Evolutionary conservation across 2,329 filamentous ascomycete species (phyloP), one percentile per base, ranked within the genome.

Genomic region (Fusarium cicatricum): DNA sequence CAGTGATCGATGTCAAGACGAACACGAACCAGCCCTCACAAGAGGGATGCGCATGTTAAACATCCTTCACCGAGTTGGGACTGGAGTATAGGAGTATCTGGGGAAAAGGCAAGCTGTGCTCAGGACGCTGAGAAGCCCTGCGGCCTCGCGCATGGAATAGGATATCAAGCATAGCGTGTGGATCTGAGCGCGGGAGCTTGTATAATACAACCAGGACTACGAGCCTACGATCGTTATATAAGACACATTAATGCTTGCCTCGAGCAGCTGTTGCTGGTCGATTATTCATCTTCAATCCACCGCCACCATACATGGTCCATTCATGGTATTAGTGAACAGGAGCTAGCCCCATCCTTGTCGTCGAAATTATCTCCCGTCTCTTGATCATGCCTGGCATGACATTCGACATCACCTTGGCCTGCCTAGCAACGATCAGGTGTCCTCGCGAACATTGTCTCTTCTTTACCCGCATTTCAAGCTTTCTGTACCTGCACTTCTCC

Each of bases 1-100:
- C 16, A 95, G 91, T 95, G 90, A 96, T 96, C 72, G 91, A 96
- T 78, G 92, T 96, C 67, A 95, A 94, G 78, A 93, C 92, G 71
- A 91, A 87, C 76, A 85, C 85, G 50, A 83, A 85, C 66, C 85
- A 86, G 55, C 78, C 86, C 62, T 83, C 82, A 71, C 90, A 93
- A 75, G 89, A 92, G 58, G 87, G 88, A 53, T 93, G 90, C 74
- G 70, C 75, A 58, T 78, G 74, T 66, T 78, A 70, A 71, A 44
- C 53, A 29, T 37, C 45, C 53, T 53, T 39, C 51, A 39, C 41
- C 54, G 42, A 58, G 47, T 55, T 47, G 42, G 45, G 52, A 60
- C 43, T 66, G 64, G 62, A 69, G 62, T 68, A 66, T 43, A 62
- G 60, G 65, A 65, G 58, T 65, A 65, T 63, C 54, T 45, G 60